These are phyloP conservation scores for Phaeoacremonium minimum DNA, from an alignment of 2,329 filamentous ascomycete genomes.

Conservation along the genomic window DNA sequence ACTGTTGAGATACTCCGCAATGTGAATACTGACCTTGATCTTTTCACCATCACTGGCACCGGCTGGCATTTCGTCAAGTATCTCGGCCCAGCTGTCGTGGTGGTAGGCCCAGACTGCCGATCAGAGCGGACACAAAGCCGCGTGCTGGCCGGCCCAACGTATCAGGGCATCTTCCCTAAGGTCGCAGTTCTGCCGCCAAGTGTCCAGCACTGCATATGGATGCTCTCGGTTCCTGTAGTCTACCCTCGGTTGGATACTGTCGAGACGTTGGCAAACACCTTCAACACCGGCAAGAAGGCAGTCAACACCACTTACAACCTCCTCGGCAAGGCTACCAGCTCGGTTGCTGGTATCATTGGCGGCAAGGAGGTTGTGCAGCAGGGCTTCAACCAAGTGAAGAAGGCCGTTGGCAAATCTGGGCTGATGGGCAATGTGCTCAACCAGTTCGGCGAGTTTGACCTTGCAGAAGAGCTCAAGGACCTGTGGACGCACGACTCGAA, in stretches of 20 bases:
- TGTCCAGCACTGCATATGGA: slow-evolving; percentile 96
- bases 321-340: slow-evolving; percentile 90
- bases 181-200: slow-evolving; percentile 84
- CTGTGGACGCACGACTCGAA: slow-evolving; percentile 99
- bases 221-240: slow-evolving; percentile 84
- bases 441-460: slow-evolving; percentile 93
- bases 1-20: slow-evolving; percentile 90
- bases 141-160: slow-evolving; percentile 93
- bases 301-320: slow-evolving; percentile 97
- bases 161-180: slow-evolving; percentile 96
- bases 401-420: slow-evolving; percentile 90
- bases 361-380: slow-evolving; percentile 90
- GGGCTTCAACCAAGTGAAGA: slow-evolving; percentile 93
- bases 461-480: slow-evolving; percentile 90
- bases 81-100: slow-evolving; percentile 83
- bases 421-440: slow-evolving; percentile 94
- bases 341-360: slow-evolving; percentile 90
- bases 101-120: slow-evolving; percentile 85
- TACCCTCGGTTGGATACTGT: slow-evolving; percentile 90
- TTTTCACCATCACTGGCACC: slow-evolving; percentile 95
- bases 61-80: slow-evolving; percentile 99
- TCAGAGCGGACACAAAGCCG: slow-evolving; percentile 87
- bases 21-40: slow-evolving; percentile 79
- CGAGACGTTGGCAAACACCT: slow-evolving; percentile 84
- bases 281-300: slow-evolving; percentile 92